Evolutionary conservation across 2,329 filamentous ascomycete species (phyloP).

Genomic region (Penicillium sp.): DNA sequence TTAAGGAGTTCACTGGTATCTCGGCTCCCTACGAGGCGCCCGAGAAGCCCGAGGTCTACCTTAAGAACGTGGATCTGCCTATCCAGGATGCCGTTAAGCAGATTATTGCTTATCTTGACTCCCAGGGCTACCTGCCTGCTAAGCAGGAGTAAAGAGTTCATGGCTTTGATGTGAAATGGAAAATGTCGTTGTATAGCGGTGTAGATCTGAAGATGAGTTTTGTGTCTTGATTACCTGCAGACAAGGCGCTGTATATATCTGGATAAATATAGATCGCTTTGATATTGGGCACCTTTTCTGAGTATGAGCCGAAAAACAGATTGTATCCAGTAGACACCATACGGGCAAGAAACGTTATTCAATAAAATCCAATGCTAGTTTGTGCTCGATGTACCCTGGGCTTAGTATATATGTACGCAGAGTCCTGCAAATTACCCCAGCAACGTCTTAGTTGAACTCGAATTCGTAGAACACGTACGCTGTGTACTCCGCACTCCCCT

Average conservation of each 20-base stretch:
- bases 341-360: neutral
- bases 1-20: constrained; percentile 96
- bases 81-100: constrained; percentile 85
- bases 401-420: constrained; percentile 27
- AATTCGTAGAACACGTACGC: constrained; percentile 98
- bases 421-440: neutral
- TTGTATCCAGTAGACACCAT: neutral
- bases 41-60: constrained; percentile 78
- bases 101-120: constrained; percentile 75
- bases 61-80: constrained; percentile 75
- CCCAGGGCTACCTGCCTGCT: constrained; percentile 60
- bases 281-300: neutral
- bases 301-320: neutral
- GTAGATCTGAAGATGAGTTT: constrained; percentile 6
- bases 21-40: constrained; percentile 94
- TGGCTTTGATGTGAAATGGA: neutral
- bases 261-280: constrained; percentile 18
- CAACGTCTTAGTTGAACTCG: constrained; percentile 62
- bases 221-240: constrained; percentile 9
- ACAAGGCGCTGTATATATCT: constrained; percentile 16
- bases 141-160: constrained; percentile 32
- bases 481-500: constrained; percentile 78
- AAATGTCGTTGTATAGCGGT: constrained; percentile 11
- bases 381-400: constrained; percentile 20
- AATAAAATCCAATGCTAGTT: constrained; percentile 13